Conservation (phyloP, 2,329 filamentous ascomycete genomes). For the Diaporthe helianthi region DNA sequence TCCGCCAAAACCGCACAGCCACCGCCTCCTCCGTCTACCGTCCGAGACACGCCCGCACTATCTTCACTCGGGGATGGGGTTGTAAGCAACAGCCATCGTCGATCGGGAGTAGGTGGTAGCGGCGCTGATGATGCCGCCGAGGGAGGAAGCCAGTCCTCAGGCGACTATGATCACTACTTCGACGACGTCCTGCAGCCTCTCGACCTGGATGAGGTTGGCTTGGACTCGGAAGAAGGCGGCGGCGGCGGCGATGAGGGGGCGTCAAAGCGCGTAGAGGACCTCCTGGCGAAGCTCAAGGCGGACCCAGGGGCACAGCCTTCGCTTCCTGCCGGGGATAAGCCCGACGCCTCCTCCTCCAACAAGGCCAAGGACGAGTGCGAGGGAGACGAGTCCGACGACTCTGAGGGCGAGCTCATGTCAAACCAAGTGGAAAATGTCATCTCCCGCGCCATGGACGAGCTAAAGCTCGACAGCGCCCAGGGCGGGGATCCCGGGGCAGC, state of each 20-base stretch:
- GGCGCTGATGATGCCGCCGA: constrained; percentile 46
- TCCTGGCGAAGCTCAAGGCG: constrained; percentile 36
- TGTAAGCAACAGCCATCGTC: constrained; percentile 18
- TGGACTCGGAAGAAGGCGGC: constrained; percentile 27
- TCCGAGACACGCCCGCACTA: no score
- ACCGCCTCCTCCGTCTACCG: background rate
- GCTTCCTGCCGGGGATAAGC: background rate
- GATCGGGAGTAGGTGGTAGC: constrained; percentile 46
- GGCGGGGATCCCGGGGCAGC: constrained; percentile 24
- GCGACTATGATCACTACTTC: constrained; percentile 52
- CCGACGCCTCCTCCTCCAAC: no score
- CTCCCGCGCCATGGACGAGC: constrained; percentile 54
- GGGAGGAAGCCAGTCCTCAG: constrained; percentile 5
- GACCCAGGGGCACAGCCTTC: constrained; percentile 35
- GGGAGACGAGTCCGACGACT: no score
- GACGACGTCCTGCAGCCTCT: constrained; percentile 59
- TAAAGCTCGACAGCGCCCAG: constrained; percentile 43
- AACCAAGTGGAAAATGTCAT: constrained; percentile 54
- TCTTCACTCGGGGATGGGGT: background rate
- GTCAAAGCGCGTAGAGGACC: constrained; percentile 33
- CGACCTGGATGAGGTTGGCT: constrained; percentile 38
- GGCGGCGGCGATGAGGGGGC: constrained; percentile 42
- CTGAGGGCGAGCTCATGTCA: constrained; percentile 58
- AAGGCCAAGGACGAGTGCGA: no score
- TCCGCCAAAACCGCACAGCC: background rate